phyloP scores from a whole-genome alignment of 2,329 filamentous ascomycete species.

The Alternaria arbusti region DNA sequence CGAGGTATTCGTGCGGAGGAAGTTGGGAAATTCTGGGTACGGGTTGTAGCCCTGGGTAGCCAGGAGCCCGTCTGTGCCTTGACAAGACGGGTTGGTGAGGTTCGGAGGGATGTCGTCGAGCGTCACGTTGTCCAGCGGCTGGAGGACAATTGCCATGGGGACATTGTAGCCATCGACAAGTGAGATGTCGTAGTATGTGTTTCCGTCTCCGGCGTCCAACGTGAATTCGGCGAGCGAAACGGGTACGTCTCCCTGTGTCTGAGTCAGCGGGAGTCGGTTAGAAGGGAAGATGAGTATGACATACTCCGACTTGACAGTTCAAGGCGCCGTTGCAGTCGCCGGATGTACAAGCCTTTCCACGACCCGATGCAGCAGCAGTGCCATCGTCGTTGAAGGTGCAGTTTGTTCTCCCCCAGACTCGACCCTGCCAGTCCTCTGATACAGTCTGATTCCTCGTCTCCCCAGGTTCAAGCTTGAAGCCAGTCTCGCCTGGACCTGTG shows the following conservation, averaged over 20 bases:
- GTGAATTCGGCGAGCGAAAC: constrained; percentile 83
- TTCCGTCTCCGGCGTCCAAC: constrained; percentile 68
- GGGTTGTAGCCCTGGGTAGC: constrained; percentile 53
- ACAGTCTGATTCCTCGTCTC: constrained; percentile 68
- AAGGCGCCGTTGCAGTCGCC: constrained; percentile 78
- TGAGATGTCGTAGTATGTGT: constrained; percentile 85
- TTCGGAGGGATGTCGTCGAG: constrained; percentile 73
- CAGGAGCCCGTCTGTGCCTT: constrained; percentile 71
- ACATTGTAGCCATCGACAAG: constrained; percentile 86
- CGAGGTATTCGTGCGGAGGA: constrained; percentile 67
- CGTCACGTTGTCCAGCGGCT: constrained; percentile 63
- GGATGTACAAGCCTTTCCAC: constrained; percentile 69
- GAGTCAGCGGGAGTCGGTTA: constrained; percentile 12
- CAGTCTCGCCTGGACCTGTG: constrained; percentile 68
- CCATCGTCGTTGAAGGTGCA: constrained; percentile 75
- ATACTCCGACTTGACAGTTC: constrained; percentile 72
- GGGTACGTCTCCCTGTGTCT: constrained; percentile 70
- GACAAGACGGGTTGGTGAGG: constrained; percentile 77
- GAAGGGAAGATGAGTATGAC: constrained; percentile 31
- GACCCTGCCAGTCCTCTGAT: constrained; percentile 77
- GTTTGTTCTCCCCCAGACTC: constrained; percentile 84
- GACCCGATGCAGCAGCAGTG: constrained; percentile 56
- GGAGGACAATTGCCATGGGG: constrained; percentile 65
- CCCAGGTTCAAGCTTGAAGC: constrained; percentile 70
- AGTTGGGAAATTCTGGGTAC: constrained; percentile 58